Evolutionary conservation across 306 rosid species (phyloP), one percentile per base, ranked within the genome.

Genomic region (Citrullus colocynthis): DNA sequence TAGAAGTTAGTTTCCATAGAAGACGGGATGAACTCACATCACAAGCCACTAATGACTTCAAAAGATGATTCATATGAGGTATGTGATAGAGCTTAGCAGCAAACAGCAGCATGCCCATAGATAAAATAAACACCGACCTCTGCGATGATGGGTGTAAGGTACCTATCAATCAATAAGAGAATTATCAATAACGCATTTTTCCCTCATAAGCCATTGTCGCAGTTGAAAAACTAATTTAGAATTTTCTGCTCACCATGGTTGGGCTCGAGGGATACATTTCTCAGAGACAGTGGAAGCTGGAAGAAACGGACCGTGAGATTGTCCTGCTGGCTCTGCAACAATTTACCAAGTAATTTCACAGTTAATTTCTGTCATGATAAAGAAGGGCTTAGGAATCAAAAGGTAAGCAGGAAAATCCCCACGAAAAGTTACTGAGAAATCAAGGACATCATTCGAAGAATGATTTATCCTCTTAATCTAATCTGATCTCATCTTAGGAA

Each of bases 241-340:
- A 71, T 65, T 80, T 30, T 13, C 69, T 49, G 52, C 74, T 52
- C 81, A 96, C 99, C 98, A 84, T 84, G 83, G 87, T 85, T 85
- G 12, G 87, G 81, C 61, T 92, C 93, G 78, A 89, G 85, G 80
- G 91, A 84, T 52, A 79, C 39, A 57, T 88, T 87, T 89, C 90
- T 89, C 78, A 96, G 93, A 81, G 99, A 89, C 4, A 96, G 79
- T 66, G 91, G 93, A 89, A 92, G 87, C 84, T 92, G 99, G 83
- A 96, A 87, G 87, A 88, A 85, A 64, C 89, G 89, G 78, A 92
- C 85, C 74, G 86, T 80, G 62, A 89, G 81, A 84, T 80, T 87
- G 83, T 89, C 95, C 54, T 85, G 86, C 74, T 83, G 85, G 83
- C 88, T 91, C 99, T 96, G 97, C 82, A 86, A 64, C 51, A 61